Conservation (phyloP, 2,329 filamentous ascomycete species). For the Aspergillus caelatus region DNA sequence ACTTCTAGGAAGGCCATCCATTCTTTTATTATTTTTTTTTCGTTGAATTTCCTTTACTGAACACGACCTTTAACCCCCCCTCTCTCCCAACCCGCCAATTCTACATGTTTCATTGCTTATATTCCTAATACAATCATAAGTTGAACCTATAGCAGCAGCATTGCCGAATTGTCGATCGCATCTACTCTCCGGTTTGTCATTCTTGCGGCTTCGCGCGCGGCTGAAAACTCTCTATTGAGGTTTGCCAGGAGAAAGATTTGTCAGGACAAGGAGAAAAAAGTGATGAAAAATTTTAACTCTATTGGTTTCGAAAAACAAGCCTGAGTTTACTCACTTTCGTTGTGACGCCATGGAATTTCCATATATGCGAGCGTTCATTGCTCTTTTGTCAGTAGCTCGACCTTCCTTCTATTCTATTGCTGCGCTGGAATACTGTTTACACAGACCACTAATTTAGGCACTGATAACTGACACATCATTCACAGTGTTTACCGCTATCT, state of each 20-base stretch:
- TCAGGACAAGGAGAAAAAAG: neutral
- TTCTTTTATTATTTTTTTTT: slow-evolving; percentile 13
- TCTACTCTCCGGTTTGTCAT: neutral
- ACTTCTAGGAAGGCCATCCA: neutral
- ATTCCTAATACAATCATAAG: neutral
- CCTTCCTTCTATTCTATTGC: neutral
- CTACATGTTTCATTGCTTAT: neutral
- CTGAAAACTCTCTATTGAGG: neutral
- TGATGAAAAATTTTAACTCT: neutral
- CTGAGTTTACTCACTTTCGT: slow-evolving; percentile 5
- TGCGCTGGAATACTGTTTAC: neutral
- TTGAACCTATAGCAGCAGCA: neutral
- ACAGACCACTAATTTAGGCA: neutral
- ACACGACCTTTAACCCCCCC: neutral
- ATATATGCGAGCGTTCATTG: slow-evolving; percentile 43
- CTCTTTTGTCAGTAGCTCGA: slow-evolving; percentile 43
- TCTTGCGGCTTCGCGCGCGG: neutral
- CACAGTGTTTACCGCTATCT: slow-evolving; percentile 82
- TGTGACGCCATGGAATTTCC: slow-evolving; percentile 37
- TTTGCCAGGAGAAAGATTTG: neutral
- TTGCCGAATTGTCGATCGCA: neutral
- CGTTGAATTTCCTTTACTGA: neutral
- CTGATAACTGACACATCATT: neutral
- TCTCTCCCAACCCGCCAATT: too few relatives aligned
- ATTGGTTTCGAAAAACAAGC: slow-evolving; percentile 1